A percentile compares a stretch with the other conserved stretches of the same genome.
These are phyloP conservation scores for Neodidymelliopsis sp. DNA, from an alignment of 2,329 filamentous ascomycete species.

Conservation along the genomic window DNA sequence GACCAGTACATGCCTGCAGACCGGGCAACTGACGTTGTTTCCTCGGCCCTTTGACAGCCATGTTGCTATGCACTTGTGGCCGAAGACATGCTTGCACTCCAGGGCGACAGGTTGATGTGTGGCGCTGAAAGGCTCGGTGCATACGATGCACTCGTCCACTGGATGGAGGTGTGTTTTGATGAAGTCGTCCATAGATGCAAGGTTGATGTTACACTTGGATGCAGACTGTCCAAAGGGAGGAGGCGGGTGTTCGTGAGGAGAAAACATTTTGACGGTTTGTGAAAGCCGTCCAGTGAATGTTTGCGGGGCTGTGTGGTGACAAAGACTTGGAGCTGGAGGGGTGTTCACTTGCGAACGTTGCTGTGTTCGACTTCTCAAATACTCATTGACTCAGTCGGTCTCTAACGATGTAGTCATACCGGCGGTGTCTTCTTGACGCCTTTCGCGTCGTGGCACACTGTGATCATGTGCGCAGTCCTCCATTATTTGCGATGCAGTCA, in stretches of 20 bases:
- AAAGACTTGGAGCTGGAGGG: neutral
- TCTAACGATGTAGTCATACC: neutral
- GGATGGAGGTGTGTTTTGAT: conserved; percentile 35
- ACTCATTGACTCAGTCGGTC: neutral
- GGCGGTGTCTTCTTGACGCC: neutral
- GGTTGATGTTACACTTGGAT: neutral
- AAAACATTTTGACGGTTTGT: neutral
- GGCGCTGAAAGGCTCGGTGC: conserved; percentile 35
- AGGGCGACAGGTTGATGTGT: conserved; percentile 40
- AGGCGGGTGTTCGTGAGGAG: neutral
- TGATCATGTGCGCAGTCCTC: neutral
- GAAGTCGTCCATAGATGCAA: conserved; percentile 33
- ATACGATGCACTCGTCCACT: conserved; percentile 38
- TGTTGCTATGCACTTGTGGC: conserved; percentile 36
- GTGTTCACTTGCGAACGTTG: neutral
- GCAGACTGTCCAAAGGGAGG: neutral
- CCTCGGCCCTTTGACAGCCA: conserved; percentile 37
- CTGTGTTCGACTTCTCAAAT: too few species aligned
- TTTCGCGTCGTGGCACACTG: neutral
- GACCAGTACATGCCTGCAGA: conserved; percentile 34
- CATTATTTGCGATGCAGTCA: neutral
- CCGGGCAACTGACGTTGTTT: conserved; percentile 37
- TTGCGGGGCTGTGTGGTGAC: conserved; percentile 12
- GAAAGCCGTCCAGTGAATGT: conserved; percentile 11
- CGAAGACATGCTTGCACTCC: conserved; percentile 44